A percentile compares a stretch with the other conserved stretches of the same genome.
Conservation (phyloP, 1,284 basidiomycete species). For the Cutaneotrichosporon cyanovorans region DNA sequence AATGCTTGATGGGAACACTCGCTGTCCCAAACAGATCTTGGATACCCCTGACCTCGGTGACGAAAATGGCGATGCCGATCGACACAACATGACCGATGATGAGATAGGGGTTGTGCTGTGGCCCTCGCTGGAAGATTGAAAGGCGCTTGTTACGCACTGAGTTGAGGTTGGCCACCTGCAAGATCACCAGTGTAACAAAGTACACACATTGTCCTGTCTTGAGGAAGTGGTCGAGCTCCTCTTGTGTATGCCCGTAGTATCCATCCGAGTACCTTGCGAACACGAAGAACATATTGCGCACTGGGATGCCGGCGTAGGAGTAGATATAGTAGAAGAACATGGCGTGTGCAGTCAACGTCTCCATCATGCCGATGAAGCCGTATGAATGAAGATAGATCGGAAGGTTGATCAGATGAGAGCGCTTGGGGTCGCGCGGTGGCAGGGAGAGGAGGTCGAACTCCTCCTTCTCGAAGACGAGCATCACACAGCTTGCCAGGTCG, state of each 20-base stretch:
- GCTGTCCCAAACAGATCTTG: slow-evolving; percentile 54
- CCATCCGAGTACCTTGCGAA: slow-evolving; percentile 50
- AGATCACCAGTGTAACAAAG: slow-evolving; percentile 59
- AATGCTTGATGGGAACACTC: slow-evolving; percentile 50
- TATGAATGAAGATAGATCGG: slow-evolving; percentile 59
- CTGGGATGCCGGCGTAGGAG: slow-evolving; percentile 51
- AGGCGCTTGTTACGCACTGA: slow-evolving; percentile 51
- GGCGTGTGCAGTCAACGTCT: slow-evolving; percentile 51
- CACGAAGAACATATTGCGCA: slow-evolving; percentile 49
- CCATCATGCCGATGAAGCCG: slow-evolving; percentile 54
- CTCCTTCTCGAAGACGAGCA: slow-evolving; percentile 55
- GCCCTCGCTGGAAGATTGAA: slow-evolving; percentile 49
- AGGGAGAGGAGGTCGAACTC: slow-evolving; percentile 54
- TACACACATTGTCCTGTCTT: slow-evolving; percentile 49
- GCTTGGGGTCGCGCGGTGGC: slow-evolving; percentile 57
- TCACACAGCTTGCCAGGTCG: slow-evolving; percentile 53
- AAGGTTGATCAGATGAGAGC: slow-evolving; percentile 47
- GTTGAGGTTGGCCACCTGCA: slow-evolving; percentile 58
- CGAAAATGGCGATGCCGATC: slow-evolving; percentile 52
- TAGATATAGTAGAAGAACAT: slow-evolving; percentile 51
- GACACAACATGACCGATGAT: slow-evolving; percentile 51
- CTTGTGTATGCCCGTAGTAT: slow-evolving; percentile 38
- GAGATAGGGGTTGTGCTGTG: slow-evolving; percentile 45
- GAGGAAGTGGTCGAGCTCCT: slow-evolving; percentile 46
- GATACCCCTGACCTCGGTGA: slow-evolving; percentile 53